Base-by-base conservation (phyloP, 306 rosid genomes). In the Phaseolus lunatus region DNA sequence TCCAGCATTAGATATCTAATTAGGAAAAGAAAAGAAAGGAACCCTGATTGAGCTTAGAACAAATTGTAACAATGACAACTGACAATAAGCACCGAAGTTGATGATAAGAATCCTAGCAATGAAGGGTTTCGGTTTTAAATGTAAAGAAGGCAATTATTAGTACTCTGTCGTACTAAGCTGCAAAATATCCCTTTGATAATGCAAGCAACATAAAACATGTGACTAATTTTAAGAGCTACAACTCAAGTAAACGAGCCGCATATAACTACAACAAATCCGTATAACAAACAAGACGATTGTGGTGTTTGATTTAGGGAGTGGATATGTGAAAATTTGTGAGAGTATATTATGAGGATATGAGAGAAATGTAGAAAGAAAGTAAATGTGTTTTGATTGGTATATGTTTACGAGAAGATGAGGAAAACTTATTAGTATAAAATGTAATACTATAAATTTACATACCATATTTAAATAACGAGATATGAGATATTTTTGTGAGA, bases 21-120 rank as follows among this genome's bases (percentile, higher is more conserved):
- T 16, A 58, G 50, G 22, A 44, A 56, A 56, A 80, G 39, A 54
- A 67, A 23, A 57, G 4, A 33, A 31, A 54, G 29, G 13, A 81
- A 54, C n/a, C 13, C 54, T 54, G 13, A 20, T 41, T 43, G 18
- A 43, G 3, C 20, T 37, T 63, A 53, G 35, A 49, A 64, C 29
- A 71, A 37, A 23, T 8, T 49, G 18, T 13, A 49, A 50, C 43
- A 77, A 27, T 77, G 16, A 66, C 9, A 67, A 37, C 56, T 49
- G 20, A 54, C 31, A 65, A 50, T 65, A 49, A 63, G 19, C 73
- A 76, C 54, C 18, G 75, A 75, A 75, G 76, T 83, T 82, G 89
- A 83, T 77, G 10, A n/a, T n/a, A n/a, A 58, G 65, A 58, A 58
- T 78, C 78, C 86, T 22, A 87, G 80, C 15, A 86, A 76, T 43